These are phyloP conservation scores for Phaeosphaeriaceae sp. DNA, from an alignment of 2,329 filamentous ascomycete species.

Conservation along the genomic window DNA sequence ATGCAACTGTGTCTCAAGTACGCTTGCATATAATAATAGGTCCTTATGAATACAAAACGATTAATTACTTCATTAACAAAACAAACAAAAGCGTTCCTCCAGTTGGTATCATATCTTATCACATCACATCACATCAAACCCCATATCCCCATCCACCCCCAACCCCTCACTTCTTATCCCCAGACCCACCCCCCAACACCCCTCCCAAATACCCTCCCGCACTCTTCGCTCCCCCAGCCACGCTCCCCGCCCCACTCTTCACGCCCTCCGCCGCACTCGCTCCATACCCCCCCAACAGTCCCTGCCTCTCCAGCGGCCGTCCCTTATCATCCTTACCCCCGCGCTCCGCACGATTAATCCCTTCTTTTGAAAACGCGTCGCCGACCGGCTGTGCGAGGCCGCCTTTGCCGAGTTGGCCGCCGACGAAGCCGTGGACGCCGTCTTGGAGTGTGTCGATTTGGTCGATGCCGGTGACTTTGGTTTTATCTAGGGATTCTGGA, in stretches of 20 bases:
- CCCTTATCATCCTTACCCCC: constrained; percentile 68
- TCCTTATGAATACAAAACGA: too few species aligned
- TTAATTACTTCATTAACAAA: too few species aligned
- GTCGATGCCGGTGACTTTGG: constrained; percentile 71
- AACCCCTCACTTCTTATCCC: constrained; percentile 23
- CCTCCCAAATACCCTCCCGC: constrained; percentile 35
- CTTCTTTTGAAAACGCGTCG: constrained; percentile 67
- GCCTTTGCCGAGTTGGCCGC: constrained; percentile 70
- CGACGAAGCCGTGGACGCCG: constrained; percentile 66
- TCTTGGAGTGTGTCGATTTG: constrained; percentile 74
- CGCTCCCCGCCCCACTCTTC: constrained; percentile 33
- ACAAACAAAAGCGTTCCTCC: too few species aligned
- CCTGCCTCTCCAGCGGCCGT: constrained; percentile 49
- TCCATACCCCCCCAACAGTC: constrained; percentile 41
- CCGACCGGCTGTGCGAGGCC: constrained; percentile 70
- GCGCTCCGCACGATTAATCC: constrained; percentile 69
- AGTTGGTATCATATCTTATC: too few species aligned
- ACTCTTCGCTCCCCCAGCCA: constrained; percentile 33
- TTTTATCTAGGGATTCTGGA: constrained; percentile 69
- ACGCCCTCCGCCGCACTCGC: constrained; percentile 39
- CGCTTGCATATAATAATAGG: too few species aligned
- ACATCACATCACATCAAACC: too few species aligned
- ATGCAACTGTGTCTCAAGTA: too few species aligned
- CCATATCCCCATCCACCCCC: too few species aligned
- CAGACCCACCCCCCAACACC: constrained; percentile 28